These are phyloP conservation scores for Populus pruinosa DNA, from an alignment of 345 rosid species.

Conservation along the genomic window DNA sequence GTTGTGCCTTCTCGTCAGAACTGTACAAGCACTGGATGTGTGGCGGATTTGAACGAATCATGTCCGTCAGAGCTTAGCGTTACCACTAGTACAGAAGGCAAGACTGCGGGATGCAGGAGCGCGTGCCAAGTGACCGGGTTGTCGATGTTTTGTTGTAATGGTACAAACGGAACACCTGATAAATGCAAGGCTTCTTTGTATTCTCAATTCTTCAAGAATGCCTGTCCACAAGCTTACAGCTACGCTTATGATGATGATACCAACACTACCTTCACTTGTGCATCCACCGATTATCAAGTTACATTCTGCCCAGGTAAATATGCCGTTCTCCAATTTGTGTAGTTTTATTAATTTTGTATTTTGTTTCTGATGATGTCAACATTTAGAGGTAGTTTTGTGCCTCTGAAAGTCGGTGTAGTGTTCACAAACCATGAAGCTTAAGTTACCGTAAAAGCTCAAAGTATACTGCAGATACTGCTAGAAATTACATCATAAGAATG, in stretches of 20 bases:
- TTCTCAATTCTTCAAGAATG: too few relatives aligned
- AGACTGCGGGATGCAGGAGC: conserved; percentile 49
- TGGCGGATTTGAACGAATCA: conserved; percentile 60
- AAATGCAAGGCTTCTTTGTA: not conserved
- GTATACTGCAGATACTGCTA: too few relatives aligned
- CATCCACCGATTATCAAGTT: not conserved
- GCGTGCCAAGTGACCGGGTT: too few relatives aligned
- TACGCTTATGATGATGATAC: too few relatives aligned
- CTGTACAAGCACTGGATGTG: conserved; percentile 72
- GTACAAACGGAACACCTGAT: too few relatives aligned
- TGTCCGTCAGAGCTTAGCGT: conserved; percentile 83
- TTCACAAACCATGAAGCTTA: too few relatives aligned
- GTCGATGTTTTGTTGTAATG: too few relatives aligned
- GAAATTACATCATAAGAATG: too few relatives aligned
- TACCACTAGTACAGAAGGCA: conserved; percentile 32
- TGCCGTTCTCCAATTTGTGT: not conserved
- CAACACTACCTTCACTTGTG: not conserved
- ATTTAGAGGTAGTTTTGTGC: not conserved
- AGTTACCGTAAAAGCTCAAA: too few relatives aligned
- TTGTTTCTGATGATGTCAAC: too few relatives aligned
- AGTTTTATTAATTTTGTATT: not conserved
- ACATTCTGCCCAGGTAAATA: not conserved
- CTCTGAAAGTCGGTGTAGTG: not conserved
- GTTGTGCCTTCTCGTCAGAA: conserved; percentile 63
- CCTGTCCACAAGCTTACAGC: too few relatives aligned